phyloP scores from a whole-genome alignment of 768 basidiomycete genomes.

The Pisolithus tinctorius region DNA sequence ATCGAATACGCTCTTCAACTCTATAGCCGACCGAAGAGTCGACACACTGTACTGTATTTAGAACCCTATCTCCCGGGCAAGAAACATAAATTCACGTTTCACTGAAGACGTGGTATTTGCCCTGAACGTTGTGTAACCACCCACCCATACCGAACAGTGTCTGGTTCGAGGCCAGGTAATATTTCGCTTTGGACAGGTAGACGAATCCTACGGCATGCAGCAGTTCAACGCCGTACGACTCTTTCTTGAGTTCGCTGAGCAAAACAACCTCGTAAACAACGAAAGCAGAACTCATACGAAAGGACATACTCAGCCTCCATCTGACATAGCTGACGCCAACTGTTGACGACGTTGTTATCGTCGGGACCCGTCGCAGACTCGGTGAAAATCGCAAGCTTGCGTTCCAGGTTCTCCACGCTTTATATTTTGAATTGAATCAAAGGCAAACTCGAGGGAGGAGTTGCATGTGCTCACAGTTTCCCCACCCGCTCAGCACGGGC shows the following conservation, averaged over 20 bases:
- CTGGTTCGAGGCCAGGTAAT: constrained; percentile 68
- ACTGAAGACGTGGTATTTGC: constrained; percentile 89
- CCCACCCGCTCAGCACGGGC: constrained; percentile 69
- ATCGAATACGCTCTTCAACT: constrained; percentile 85
- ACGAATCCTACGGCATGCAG: constrained; percentile 84
- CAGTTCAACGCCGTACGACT: constrained; percentile 84
- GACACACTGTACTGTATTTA: constrained; percentile 52
- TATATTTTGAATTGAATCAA: background rate
- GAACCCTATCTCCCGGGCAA: background rate
- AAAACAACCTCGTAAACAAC: constrained; percentile 2
- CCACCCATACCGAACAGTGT: constrained; percentile 78
- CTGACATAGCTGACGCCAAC: constrained; percentile 72
- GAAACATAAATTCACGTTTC: constrained; percentile 62
- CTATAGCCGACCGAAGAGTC: constrained; percentile 79
- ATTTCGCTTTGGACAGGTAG: constrained; percentile 76
- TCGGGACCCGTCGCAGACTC: constrained; percentile 70
- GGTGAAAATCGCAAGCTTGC: constrained; percentile 82
- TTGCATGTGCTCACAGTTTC: constrained; percentile 40
- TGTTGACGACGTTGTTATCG: constrained; percentile 61
- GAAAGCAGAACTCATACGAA: background rate
- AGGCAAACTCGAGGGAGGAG: background rate
- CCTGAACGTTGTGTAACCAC: constrained; percentile 89
- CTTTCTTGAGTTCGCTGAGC: constrained; percentile 68
- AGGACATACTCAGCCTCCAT: constrained; percentile 73
- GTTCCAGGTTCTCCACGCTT: constrained; percentile 62